These are phyloP conservation scores for Sugiyamaella japonica DNA, from an alignment of 1,139 yeast genomes.

Conservation along the genomic window DNA sequence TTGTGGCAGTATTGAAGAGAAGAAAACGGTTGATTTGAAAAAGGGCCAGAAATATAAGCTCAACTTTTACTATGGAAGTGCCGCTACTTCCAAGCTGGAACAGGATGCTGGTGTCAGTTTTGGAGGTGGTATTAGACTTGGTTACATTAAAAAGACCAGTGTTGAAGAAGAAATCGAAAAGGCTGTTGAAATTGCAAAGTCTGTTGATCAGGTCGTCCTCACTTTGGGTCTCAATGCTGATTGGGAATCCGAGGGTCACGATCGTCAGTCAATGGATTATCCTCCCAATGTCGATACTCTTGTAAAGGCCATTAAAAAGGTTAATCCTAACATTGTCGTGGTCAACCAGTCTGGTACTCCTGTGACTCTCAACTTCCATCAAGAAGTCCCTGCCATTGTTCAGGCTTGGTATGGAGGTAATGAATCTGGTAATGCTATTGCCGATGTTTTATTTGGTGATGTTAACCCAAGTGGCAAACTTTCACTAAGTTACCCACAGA, in stretches of 20 bases:
- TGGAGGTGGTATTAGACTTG: slow-evolving; percentile 40
- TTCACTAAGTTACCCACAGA: slow-evolving; percentile 58
- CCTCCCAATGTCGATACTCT: slow-evolving; percentile 54
- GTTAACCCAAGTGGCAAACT: slow-evolving; percentile 64
- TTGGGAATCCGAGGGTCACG: slow-evolving; percentile 56
- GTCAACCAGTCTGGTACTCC: slow-evolving; percentile 67
- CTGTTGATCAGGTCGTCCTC: slow-evolving; percentile 51
- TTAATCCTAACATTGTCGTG: slow-evolving; percentile 52
- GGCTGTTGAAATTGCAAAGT: slow-evolving; percentile 48
- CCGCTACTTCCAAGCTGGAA: slow-evolving; percentile 43
- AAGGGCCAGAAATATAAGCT: slow-evolving; percentile 49
- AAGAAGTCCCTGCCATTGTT: slow-evolving; percentile 49
- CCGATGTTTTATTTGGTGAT: slow-evolving; percentile 62
- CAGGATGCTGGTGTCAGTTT: slow-evolving; percentile 40
- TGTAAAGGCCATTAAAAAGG: slow-evolving; percentile 48
- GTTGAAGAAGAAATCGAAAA: slow-evolving; percentile 40
- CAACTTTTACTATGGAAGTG: slow-evolving; percentile 54
- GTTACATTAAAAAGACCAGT: slow-evolving; percentile 21
- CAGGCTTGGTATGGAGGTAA: slow-evolving; percentile 55
- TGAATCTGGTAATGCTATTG: slow-evolving; percentile 54
- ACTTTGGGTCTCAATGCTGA: slow-evolving; percentile 50
- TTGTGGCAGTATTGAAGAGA: slow-evolving; percentile 54
- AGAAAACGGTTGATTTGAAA: slow-evolving; percentile 43
- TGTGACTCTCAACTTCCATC: slow-evolving; percentile 58
- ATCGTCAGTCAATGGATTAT: slow-evolving; percentile 46